phyloP scores from a whole-genome alignment of 1,284 basidiomycete species.

The Prillingera fragicola region DNA sequence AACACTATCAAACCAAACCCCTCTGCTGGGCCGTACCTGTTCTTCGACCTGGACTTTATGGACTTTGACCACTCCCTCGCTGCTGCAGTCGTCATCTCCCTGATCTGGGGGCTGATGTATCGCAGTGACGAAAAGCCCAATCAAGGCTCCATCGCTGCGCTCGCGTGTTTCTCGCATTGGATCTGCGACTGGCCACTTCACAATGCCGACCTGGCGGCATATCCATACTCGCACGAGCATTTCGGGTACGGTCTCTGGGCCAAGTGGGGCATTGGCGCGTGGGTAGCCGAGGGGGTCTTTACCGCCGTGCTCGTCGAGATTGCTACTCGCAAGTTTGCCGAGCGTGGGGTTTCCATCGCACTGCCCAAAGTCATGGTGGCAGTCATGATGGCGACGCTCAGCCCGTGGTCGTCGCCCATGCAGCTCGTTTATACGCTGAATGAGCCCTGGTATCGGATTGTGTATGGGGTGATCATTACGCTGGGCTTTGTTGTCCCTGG shows the following conservation, averaged over 20 bases:
- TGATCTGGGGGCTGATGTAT: background rate
- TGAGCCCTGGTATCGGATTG: background rate
- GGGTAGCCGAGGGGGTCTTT: constrained; percentile 2
- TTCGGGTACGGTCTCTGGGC: constrained; percentile 1
- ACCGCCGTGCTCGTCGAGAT: background rate
- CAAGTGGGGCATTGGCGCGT: background rate
- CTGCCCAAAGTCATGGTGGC: background rate
- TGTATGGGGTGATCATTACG: background rate
- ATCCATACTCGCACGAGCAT: background rate
- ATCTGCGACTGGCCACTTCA: constrained; percentile 1
- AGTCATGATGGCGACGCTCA: background rate
- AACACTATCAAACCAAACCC: background rate
- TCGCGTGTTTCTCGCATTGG: constrained; percentile 44
- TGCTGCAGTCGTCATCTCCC: background rate
- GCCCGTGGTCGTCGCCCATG: constrained; percentile 1
- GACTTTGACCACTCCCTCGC: constrained; percentile 5
- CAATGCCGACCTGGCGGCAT: constrained; percentile 4
- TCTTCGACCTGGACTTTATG: constrained; percentile 5
- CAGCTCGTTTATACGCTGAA: background rate
- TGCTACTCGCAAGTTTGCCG: background rate
- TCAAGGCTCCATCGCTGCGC: constrained; percentile 43
- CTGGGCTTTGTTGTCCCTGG: background rate
- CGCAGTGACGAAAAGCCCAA: background rate
- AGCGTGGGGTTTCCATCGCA: background rate
- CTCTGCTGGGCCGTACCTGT: constrained; percentile 2